Evolutionary conservation across 768 basidiomycete species (phyloP).

Genomic region (Rhizopogon sp.): DNA sequence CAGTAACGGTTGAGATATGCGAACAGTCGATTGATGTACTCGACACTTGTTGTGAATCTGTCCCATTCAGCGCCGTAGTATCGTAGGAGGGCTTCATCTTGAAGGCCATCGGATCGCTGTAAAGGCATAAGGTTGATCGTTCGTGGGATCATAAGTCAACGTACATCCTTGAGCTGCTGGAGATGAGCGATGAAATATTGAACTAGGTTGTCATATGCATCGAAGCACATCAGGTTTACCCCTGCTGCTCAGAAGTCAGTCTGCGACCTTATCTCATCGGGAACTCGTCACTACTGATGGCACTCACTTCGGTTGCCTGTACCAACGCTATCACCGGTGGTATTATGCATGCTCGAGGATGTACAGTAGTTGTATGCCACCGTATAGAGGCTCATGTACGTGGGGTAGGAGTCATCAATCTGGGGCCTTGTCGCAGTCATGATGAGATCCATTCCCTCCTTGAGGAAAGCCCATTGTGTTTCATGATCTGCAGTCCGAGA

Average conservation of each 20-base stretch:
- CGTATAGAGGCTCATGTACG: slow-evolving; percentile 85
- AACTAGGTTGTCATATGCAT: not conserved
- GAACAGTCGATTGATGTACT: slow-evolving; percentile 95
- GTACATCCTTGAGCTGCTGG: slow-evolving; percentile 54
- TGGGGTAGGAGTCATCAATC: slow-evolving; percentile 83
- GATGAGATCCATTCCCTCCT: slow-evolving; percentile 84
- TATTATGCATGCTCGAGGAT: slow-evolving; percentile 69
- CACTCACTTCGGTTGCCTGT: slow-evolving; percentile 60
- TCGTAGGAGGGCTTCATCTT: slow-evolving; percentile 82
- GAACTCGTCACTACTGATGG: slow-evolving; percentile 3
- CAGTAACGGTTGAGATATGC: slow-evolving; percentile 98
- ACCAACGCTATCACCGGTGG: slow-evolving; percentile 26
- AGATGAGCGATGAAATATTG: slow-evolving; percentile 86
- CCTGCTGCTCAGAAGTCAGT: slow-evolving; percentile 48
- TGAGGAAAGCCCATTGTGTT: slow-evolving; percentile 85
- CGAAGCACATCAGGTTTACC: slow-evolving; percentile 87
- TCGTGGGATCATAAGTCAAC: slow-evolving; percentile 24
- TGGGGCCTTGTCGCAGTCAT: slow-evolving; percentile 79
- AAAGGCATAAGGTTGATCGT: slow-evolving; percentile 8
- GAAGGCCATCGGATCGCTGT: slow-evolving; percentile 73
- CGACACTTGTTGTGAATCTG: slow-evolving; percentile 93
- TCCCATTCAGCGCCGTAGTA: slow-evolving; percentile 97
- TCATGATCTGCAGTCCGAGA: slow-evolving; percentile 63
- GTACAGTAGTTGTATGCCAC: slow-evolving; percentile 99
- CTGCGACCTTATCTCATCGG: slow-evolving; percentile 8